Percentiles rank a stretch among this genome's conserved stretches.
These are phyloP conservation scores for Leccinum pellstonianum DNA, from an alignment of 768 basidiomycete species.

Conservation along the genomic window DNA sequence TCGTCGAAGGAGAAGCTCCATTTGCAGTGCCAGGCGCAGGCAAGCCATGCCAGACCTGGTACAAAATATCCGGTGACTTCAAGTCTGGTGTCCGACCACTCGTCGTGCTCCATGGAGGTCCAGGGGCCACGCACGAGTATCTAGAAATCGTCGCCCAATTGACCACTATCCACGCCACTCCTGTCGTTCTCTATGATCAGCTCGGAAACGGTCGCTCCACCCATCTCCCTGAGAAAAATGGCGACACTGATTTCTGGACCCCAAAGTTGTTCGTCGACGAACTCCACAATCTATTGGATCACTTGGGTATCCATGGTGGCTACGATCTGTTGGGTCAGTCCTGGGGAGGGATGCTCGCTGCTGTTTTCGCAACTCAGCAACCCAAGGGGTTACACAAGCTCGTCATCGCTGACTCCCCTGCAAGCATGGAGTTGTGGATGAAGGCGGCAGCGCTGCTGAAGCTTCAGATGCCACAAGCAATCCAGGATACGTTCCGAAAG, in stretches of 20 bases:
- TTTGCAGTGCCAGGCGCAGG: constrained; percentile 29
- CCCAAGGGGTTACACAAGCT: constrained; percentile 48
- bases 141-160: constrained; percentile 41
- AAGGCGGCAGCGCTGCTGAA: constrained; percentile 32
- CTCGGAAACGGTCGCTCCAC: constrained; percentile 55
- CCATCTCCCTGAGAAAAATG: constrained; percentile 48
- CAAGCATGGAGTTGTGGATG: constrained; percentile 45
- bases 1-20: constrained; percentile 32
- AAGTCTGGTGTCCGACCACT: constrained; percentile 39
- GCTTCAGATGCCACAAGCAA: constrained; percentile 39
- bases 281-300: constrained; percentile 44
- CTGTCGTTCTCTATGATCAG: constrained; percentile 57
- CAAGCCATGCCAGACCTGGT: constrained; percentile 47
- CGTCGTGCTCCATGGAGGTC: constrained; percentile 54
- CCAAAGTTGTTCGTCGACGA: constrained; percentile 50
- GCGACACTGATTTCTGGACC: constrained; percentile 47
- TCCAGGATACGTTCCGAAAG: constrained; percentile 39
- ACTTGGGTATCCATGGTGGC: constrained; percentile 44
- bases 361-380: constrained; percentile 32
- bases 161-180: constrained; percentile 35
- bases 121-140: constrained; percentile 45
- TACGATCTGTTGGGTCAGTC: constrained; percentile 46
- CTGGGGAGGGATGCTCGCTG: constrained; percentile 46
- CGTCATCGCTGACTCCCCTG: constrained; percentile 45
- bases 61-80: constrained; percentile 49